Percentiles rank a stretch among this genome's conserved stretches.
phyloP scores from a whole-genome alignment of 768 basidiomycete species.

The Termitomyces sp. region DNA sequence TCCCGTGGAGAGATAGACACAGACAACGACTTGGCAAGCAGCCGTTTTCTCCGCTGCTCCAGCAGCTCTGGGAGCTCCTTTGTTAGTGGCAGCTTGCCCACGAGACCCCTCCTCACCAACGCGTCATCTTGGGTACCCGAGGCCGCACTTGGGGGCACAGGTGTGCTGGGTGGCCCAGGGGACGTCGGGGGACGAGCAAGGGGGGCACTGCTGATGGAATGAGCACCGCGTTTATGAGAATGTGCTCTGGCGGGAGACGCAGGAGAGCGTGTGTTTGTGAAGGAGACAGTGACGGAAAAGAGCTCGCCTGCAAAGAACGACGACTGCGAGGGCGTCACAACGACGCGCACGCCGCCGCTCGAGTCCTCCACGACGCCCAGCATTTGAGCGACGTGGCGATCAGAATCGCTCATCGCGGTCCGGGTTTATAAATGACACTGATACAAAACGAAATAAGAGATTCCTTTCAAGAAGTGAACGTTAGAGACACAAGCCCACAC shows the following conservation, averaged over 20 bases:
- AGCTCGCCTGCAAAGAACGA: constrained; percentile 92
- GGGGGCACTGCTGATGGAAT: constrained; percentile 81
- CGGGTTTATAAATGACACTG: too few species aligned
- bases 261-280: constrained; percentile 68
- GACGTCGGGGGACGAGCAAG: constrained; percentile 80
- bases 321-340: constrained; percentile 74
- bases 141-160: constrained; percentile 16
- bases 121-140: constrained; percentile 15
- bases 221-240: constrained; percentile 64
- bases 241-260: constrained; percentile 4
- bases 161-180: constrained; percentile 43
- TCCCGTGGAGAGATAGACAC: constrained; percentile 54
- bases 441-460: too few species aligned
- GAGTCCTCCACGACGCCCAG: too few species aligned
- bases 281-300: constrained; percentile 79
- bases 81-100: constrained; percentile 39
- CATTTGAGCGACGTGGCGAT: too few species aligned
- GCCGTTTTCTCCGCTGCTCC: constrained; percentile 47
- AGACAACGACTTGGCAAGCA: constrained; percentile 60
- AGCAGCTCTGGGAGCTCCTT: constrained; percentile 25
- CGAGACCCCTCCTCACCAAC: constrained; percentile 43
- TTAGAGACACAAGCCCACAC: too few species aligned
- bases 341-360: constrained; percentile 47
- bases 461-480: too few species aligned
- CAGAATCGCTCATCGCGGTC: too few species aligned